Conservation (phyloP, 2,329 filamentous ascomycete genomes). For the Leptodontidium sp. region DNA sequence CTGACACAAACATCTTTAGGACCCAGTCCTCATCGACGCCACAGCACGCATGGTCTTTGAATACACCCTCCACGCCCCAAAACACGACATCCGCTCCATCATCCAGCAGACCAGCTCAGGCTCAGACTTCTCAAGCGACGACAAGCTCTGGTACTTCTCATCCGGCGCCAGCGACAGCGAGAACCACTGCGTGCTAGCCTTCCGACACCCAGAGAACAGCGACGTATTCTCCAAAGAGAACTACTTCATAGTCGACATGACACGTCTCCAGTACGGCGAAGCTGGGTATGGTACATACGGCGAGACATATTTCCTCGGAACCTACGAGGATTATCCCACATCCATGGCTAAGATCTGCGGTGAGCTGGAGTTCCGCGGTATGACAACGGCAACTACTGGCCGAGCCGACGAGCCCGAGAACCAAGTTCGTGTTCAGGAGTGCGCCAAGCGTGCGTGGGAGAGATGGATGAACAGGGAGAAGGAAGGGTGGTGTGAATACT, state of each 20-base stretch:
- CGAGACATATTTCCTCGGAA: constrained; percentile 14
- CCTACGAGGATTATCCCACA: not conserved
- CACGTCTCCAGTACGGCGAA: constrained; percentile 19
- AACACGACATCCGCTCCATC: constrained; percentile 1
- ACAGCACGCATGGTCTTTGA: constrained; percentile 10
- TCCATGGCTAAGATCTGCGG: constrained; percentile 11
- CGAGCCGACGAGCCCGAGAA: not conserved
- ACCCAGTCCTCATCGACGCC: not conserved
- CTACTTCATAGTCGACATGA: constrained; percentile 26
- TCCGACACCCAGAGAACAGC: not conserved
- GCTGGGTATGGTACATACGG: constrained; percentile 5
- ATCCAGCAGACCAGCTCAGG: not conserved
- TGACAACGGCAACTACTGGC: too few relatives aligned
- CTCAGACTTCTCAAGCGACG: not conserved
- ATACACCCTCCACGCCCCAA: constrained; percentile 10
- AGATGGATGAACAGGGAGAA: constrained; percentile 26
- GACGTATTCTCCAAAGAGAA: not conserved
- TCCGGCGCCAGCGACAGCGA: not conserved
- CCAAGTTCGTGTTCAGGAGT: constrained; percentile 14
- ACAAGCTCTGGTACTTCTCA: not conserved
- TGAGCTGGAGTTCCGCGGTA: not conserved
- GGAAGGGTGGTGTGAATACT: constrained; percentile 29
- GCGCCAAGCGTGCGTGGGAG: constrained; percentile 23
- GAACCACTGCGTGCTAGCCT: constrained; percentile 10
- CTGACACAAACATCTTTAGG: not conserved